Percentiles rank a stretch among this genome's conserved stretches.
Conservation (phyloP, 495 filamentous ascomycete genomes). For the Apodospora peruviana region DNA sequence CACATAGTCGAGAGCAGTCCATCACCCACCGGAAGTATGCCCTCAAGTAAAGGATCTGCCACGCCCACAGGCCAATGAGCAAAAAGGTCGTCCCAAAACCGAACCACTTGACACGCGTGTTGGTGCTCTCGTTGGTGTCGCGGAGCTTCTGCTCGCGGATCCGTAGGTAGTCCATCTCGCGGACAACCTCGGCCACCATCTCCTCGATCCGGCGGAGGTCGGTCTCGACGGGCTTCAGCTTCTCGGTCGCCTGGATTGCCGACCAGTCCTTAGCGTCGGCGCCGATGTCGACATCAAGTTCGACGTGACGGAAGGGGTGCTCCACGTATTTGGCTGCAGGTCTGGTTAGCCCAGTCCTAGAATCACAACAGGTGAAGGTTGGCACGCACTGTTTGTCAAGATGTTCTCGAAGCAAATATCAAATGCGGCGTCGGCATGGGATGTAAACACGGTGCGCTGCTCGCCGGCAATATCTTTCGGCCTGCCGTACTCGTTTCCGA, state of each 20-base stretch:
- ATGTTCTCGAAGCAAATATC: slow-evolving; percentile 97
- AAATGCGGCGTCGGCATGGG: slow-evolving; percentile 89
- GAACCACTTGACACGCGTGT: slow-evolving; percentile 98
- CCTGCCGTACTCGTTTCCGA: slow-evolving; percentile 90
- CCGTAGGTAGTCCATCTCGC: slow-evolving; percentile 90
- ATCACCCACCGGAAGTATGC: slow-evolving; percentile 80
- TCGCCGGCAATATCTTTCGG: slow-evolving; percentile 90
- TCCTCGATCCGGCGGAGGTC: slow-evolving; percentile 92
- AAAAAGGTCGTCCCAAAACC: slow-evolving; percentile 92
- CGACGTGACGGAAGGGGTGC: slow-evolving; percentile 70
- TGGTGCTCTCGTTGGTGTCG: slow-evolving; percentile 99
- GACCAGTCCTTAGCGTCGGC: slow-evolving; percentile 98
- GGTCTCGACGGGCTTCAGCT: slow-evolving; percentile 94
- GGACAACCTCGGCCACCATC: slow-evolving; percentile 72
- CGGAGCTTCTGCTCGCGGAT: slow-evolving; percentile 87
- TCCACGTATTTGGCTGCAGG: slow-evolving; percentile 31
- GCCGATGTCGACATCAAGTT: slow-evolving; percentile 97
- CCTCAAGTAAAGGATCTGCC: slow-evolving; percentile 96
- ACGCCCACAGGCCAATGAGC: slow-evolving; percentile 82
- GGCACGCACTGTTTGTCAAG: slow-evolving; percentile 58
- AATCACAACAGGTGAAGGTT: neutral
- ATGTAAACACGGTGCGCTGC: slow-evolving; percentile 88
- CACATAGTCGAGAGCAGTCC: neutral
- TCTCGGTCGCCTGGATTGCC: slow-evolving; percentile 91
- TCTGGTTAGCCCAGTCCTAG: slow-evolving; percentile 11